A percentile compares a stretch with the other conserved stretches of the same genome.
These are phyloP conservation scores for Penicillium atrosanguineum DNA, from an alignment of 495 filamentous ascomycete genomes.

Conservation along the genomic window DNA sequence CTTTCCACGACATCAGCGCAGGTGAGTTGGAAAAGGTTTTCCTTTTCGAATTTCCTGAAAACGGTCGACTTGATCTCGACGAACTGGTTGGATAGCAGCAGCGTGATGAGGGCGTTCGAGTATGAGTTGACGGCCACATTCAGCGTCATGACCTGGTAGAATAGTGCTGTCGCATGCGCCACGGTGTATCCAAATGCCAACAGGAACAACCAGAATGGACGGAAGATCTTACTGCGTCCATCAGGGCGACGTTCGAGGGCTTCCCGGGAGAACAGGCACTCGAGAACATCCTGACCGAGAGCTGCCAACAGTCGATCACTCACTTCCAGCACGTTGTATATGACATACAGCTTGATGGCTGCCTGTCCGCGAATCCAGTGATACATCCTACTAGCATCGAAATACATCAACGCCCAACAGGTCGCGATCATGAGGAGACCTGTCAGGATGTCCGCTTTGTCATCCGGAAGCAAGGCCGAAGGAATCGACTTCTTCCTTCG, in stretches of 20 bases:
- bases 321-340: slow-evolving; percentile 93
- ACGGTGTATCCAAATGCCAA: slow-evolving; percentile 86
- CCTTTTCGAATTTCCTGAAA: slow-evolving; percentile 97
- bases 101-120: slow-evolving; percentile 89
- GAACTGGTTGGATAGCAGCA: slow-evolving; percentile 92
- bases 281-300: slow-evolving; percentile 91
- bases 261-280: slow-evolving; percentile 91
- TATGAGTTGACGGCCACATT: slow-evolving; percentile 99
- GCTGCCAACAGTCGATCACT: slow-evolving; percentile 85
- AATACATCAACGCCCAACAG: slow-evolving; percentile 80
- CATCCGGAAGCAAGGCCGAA: slow-evolving; percentile 75
- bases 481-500: slow-evolving; percentile 78
- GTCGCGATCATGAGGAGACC: slow-evolving; percentile 81
- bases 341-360: slow-evolving; percentile 96
- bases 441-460: slow-evolving; percentile 94
- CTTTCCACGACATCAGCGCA: slow-evolving; percentile 96
- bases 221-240: slow-evolving; percentile 87
- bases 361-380: slow-evolving; percentile 95
- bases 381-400: slow-evolving; percentile 97
- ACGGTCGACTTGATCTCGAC: slow-evolving; percentile 97
- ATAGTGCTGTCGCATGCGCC: slow-evolving; percentile 78
- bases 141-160: slow-evolving; percentile 95
- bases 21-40: slow-evolving; percentile 93
- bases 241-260: slow-evolving; percentile 83
- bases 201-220: slow-evolving; percentile 88